A percentile compares a stretch with the other conserved stretches of the same genome.
These are phyloP conservation scores for Nothophaeocryptopus gaeumannii DNA, from an alignment of 2,329 filamentous ascomycete genomes.

Conservation along the genomic window DNA sequence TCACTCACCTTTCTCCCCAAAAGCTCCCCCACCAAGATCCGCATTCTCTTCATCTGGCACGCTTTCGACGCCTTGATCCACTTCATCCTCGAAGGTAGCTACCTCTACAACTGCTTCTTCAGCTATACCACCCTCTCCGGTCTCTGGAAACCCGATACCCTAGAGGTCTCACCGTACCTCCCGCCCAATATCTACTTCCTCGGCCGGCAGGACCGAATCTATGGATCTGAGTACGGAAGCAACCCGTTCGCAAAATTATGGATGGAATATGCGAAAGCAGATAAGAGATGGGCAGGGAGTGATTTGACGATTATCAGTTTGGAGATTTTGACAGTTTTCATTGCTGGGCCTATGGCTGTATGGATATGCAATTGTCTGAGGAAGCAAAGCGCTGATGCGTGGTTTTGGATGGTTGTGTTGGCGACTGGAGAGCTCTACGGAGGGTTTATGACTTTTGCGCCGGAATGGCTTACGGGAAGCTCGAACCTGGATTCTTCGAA, in stretches of 20 bases:
- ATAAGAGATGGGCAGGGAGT: slow-evolving; percentile 58
- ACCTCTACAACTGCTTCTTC: slow-evolving; percentile 93
- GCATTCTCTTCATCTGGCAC: slow-evolving; percentile 91
- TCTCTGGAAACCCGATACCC: slow-evolving; percentile 4
- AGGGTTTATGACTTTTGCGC: slow-evolving; percentile 64
- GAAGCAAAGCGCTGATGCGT: slow-evolving; percentile 40
- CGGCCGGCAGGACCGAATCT: slow-evolving; percentile 52
- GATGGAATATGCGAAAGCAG: slow-evolving; percentile 66
- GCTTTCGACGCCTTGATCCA: slow-evolving; percentile 90
- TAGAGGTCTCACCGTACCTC: slow-evolving; percentile 39
- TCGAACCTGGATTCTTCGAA: slow-evolving; percentile 58
- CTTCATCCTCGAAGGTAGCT: slow-evolving; percentile 84
- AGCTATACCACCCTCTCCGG: slow-evolving; percentile 48
- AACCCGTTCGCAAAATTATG: slow-evolving; percentile 56
- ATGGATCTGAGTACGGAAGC: slow-evolving; percentile 58
- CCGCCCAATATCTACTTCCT: slow-evolving; percentile 54
- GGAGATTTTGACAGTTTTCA: slow-evolving; percentile 60
- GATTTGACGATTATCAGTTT: slow-evolving; percentile 59
- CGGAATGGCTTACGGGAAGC: slow-evolving; percentile 61
- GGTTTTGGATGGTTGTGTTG: slow-evolving; percentile 58
- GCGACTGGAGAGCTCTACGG: slow-evolving; percentile 65
- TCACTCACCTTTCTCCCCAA: slow-evolving; percentile 53
- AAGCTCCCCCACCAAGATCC: slow-evolving; percentile 54
- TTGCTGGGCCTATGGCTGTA: slow-evolving; percentile 57
- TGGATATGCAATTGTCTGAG: slow-evolving; percentile 53